Conservation (phyloP, 306 rosid species). For the Gynostemma pentaphyllum region DNA sequence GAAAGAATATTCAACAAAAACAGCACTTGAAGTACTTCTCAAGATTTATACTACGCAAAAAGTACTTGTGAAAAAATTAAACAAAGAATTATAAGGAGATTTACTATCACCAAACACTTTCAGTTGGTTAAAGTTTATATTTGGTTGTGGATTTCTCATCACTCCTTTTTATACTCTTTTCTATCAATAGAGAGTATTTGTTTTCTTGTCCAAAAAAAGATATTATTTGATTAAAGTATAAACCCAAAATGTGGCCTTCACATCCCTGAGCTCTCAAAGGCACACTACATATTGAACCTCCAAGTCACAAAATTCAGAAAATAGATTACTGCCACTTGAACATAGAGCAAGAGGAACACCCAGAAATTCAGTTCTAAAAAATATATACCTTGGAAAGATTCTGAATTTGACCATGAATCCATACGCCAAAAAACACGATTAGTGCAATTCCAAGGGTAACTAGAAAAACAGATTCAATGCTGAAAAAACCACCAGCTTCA, state of each 20-base stretch:
- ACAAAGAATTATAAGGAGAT: background rate
- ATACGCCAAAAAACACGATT: constrained; percentile 56
- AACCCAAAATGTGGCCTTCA: too few species aligned
- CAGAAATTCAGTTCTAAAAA: background rate
- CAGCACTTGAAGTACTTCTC: background rate
- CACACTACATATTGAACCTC: too few species aligned
- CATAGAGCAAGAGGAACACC: background rate
- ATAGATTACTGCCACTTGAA: background rate
- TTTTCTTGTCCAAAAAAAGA: too few species aligned
- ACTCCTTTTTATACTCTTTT: too few species aligned
- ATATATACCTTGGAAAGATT: constrained; percentile 68
- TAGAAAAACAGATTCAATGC: constrained; percentile 86
- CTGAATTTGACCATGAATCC: constrained; percentile 85
- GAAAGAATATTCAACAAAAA: background rate
- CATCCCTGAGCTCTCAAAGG: too few species aligned
- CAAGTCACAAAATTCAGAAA: background rate
- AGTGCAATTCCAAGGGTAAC: constrained; percentile 77
- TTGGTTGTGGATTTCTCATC: too few species aligned
- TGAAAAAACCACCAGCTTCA: constrained; percentile 59
- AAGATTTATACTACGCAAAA: background rate
- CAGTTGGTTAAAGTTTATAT: background rate
- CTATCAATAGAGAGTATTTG: too few species aligned
- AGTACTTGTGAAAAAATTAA: background rate
- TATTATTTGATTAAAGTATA: too few species aligned
- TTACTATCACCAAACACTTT: background rate